These are phyloP conservation scores for Fusarium sp. DNA, from an alignment of 2,329 filamentous ascomycete species.

Conservation along the genomic window DNA sequence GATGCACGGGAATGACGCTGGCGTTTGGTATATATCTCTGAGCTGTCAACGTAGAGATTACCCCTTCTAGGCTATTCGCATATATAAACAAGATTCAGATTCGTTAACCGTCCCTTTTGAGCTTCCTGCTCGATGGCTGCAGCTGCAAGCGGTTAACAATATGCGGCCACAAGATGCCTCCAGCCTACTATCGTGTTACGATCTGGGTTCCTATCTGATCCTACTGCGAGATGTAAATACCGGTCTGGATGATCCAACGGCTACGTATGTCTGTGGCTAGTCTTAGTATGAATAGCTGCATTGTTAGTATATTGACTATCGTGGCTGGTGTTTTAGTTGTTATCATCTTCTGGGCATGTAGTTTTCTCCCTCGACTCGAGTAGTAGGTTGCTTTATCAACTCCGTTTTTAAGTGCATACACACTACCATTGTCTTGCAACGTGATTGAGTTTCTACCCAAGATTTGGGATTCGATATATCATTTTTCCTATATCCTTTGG, in stretches of 20 bases:
- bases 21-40: constrained; percentile 1
- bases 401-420: not conserved
- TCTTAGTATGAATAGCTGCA: not conserved
- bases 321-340: constrained; percentile 15
- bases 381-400: constrained; percentile 23
- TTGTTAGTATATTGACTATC: constrained; percentile 3
- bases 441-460: not conserved
- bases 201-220: not conserved
- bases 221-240: constrained; percentile 10
- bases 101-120: constrained; percentile 12
- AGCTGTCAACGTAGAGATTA: constrained; percentile 8
- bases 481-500: not conserved
- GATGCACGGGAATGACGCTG: constrained; percentile 23
- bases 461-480: not conserved
- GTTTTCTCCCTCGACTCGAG: constrained; percentile 6
- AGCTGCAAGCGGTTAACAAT: constrained; percentile 3
- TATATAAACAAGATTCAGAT: constrained; percentile 1
- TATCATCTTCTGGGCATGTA: not conserved
- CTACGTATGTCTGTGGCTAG: constrained; percentile 4
- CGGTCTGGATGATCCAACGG: constrained; percentile 13
- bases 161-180: not conserved
- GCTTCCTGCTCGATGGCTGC: constrained; percentile 5
- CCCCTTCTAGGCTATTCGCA: constrained; percentile 3
- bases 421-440: constrained; percentile 9
- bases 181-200: not conserved